Base-by-base conservation (phyloP, 305 asterid genomes). In the Fraxinus xanthoxyloides region DNA sequence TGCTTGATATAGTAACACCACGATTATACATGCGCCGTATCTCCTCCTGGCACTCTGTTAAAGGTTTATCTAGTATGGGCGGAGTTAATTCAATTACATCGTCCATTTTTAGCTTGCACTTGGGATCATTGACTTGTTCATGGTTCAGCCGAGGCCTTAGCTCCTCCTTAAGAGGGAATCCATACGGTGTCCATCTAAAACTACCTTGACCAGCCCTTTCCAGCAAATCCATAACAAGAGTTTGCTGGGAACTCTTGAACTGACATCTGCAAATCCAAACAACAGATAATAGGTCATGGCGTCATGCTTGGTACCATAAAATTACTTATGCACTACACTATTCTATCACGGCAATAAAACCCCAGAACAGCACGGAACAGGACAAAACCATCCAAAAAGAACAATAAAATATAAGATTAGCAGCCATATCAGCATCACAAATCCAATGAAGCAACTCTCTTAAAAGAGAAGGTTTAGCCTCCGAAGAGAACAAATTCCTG, bases 41-140 rank as follows among this genome's bases (percentile, higher is more conserved):
- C 90, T 97, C 96, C 82, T 94, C 96, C 86, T 98, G 88, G 85
- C 92, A 97, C 76, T 84, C 92, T 0, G 87, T 90, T 90, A 97
- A 86, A 0, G 98, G 92, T 81, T 94, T 93, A 17, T 92, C 95
- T 0, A 98, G 93, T 70, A 97, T 89, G n/a, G 98, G 89, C 2
- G 98, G 98, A 81, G 98, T 92, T 81, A 96, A 43, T 81, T 93
- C 99, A 85, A 94, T 92, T 36, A 94, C 94, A 30, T 97, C 99
- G 2, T 98, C 99, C 99, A 97, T 97, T 77, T 89, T 89, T 70
- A 97, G 92, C 89, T 91, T 93, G 91, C 93, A 89, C 12, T 82
- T 81, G 0, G 97, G 97, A 83, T 97, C 97, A 13, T 72, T 85
- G 19, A 97, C 89, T 0, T 97, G 89, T 75, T 88, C 88, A 19